These are phyloP conservation scores for Penicillium concentricum DNA, from an alignment of 2,329 filamentous ascomycete species.

Conservation along the genomic window DNA sequence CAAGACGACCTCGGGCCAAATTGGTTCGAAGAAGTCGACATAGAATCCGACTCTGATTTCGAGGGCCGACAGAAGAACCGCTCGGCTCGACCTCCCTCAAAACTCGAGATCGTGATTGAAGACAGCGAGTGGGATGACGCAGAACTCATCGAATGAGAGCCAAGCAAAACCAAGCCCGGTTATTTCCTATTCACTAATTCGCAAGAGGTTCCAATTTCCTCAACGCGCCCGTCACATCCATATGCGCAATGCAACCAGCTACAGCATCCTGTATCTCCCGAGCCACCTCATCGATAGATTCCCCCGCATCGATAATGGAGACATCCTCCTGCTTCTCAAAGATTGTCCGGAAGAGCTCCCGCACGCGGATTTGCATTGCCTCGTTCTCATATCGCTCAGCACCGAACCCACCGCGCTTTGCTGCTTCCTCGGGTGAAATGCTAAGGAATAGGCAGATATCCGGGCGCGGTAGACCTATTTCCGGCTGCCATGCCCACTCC, in stretches of 20 bases:
- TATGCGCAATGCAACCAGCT: constrained; percentile 29
- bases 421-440: constrained; percentile 70
- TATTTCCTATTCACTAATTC: constrained; percentile 10
- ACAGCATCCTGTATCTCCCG: constrained; percentile 36
- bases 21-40: constrained; percentile 31
- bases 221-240: constrained; percentile 37
- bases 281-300: constrained; percentile 52
- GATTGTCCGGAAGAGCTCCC: constrained; percentile 66
- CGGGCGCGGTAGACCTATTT: constrained; percentile 81
- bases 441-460: constrained; percentile 88
- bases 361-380: constrained; percentile 77
- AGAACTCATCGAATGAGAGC: constrained; percentile 41
- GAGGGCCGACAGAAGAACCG: constrained; percentile 9
- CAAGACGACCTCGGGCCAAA: constrained; percentile 34
- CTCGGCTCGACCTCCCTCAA: constrained; percentile 14
- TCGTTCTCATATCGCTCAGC: constrained; percentile 83
- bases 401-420: constrained; percentile 79
- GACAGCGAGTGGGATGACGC: constrained; percentile 57
- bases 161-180: constrained; percentile 9
- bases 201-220: constrained; percentile 34
- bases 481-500: constrained; percentile 78
- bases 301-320: constrained; percentile 55
- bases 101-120: constrained; percentile 49
- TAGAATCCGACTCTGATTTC: constrained; percentile 30
- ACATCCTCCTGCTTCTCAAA: constrained; percentile 50